phyloP scores from a whole-genome alignment of 2,329 filamentous ascomycete genomes.

The Aspergillus hiratsukae region DNA sequence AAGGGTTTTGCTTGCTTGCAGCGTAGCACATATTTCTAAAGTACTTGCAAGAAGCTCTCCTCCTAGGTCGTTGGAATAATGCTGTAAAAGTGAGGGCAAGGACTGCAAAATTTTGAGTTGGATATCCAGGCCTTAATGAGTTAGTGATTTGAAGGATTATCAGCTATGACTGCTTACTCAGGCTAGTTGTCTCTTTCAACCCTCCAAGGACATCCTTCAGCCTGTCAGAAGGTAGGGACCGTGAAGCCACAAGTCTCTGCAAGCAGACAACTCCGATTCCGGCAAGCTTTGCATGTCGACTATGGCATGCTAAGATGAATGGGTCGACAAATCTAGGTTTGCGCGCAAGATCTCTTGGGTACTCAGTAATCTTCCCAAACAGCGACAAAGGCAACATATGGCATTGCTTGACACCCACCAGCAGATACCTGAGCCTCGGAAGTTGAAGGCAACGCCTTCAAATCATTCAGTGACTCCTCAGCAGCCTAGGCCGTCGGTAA shows the following conservation, averaged over 20 bases:
- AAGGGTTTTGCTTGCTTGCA: conserved; percentile 87
- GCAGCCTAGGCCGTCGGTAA: conserved; percentile 60
- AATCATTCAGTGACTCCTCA: conserved; percentile 86
- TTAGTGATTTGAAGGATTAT: conserved; percentile 17
- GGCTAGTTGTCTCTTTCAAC: conserved; percentile 70
- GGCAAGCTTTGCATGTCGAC: conserved; percentile 85
- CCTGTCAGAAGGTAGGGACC: conserved; percentile 71
- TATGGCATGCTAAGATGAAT: conserved; percentile 87
- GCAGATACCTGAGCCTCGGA: conserved; percentile 72
- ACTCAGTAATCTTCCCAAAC: conserved; percentile 18
- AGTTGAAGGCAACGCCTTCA: conserved; percentile 69
- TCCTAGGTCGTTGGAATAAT: conserved; percentile 76
- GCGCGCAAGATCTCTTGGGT: conserved; percentile 68
- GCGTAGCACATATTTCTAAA: conserved; percentile 83
- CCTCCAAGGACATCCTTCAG: conserved; percentile 84
- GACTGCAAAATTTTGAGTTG: conserved; percentile 95
- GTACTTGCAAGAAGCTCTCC: conserved; percentile 76
- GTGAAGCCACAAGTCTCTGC: conserved; percentile 78
- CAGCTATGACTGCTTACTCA: conserved; percentile 51
- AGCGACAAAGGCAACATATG: conserved; percentile 1
- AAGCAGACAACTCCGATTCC: conserved; percentile 82
- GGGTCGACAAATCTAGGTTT: conserved; percentile 83
- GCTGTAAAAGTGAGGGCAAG: conserved; percentile 81
- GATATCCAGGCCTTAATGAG: conserved; percentile 64
- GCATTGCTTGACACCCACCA: conserved; percentile 45